Base-by-base conservation (phyloP, 148 eudicot genomes). In the Hydrangea macrophylla region DNA sequence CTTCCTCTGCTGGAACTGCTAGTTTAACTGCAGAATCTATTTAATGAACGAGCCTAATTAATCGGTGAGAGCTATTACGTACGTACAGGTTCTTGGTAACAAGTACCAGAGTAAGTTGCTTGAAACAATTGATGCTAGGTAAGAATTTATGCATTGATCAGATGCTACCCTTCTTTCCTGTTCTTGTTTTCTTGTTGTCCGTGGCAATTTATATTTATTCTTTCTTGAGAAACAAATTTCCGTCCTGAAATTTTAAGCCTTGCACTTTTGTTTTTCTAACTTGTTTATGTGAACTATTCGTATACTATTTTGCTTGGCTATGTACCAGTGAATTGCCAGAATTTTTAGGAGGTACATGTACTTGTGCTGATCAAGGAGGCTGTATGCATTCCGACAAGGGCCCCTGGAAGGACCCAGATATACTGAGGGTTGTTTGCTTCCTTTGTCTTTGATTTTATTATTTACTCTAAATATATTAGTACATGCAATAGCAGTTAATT, bases 361-460 rank as follows among this genome's bases (percentile, higher is more conserved):
- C 90, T 60, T 93, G 98, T 74, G 86, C 86, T 35, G 89, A 85
- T 25, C 80, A 83, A 74, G 98, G 96, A 67, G 96, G 95, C 13
- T 93, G 98, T 73, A 82, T 93, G 83, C 81, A 58, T 54, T 90
- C 98, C 58, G 98, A 93, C 54, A 93, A 88, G 77, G 98, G 98
- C 15, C 98, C 98, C 55, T 93, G 98, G 98, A 83, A 78, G 62
- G 90, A 90, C 63, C 81, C 86, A 40, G 96, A 86, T 59, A 93
- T 88, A 39, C 68, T 86, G 80, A 90, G 88, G 95, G 98, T 90
- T 51, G 51, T 40, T 20, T 55, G 51, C 37, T 73, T 30, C 22
- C 51, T 23, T 13, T 28, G 32, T 60, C 30, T 59, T 69, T 44
- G 12, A 0, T 50, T 53, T 69, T 31, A 26, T n/a, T 26, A 6